These are phyloP conservation scores for Codiaeum variegatum DNA, from an alignment of 441 rosid species.

Conservation along the genomic window DNA sequence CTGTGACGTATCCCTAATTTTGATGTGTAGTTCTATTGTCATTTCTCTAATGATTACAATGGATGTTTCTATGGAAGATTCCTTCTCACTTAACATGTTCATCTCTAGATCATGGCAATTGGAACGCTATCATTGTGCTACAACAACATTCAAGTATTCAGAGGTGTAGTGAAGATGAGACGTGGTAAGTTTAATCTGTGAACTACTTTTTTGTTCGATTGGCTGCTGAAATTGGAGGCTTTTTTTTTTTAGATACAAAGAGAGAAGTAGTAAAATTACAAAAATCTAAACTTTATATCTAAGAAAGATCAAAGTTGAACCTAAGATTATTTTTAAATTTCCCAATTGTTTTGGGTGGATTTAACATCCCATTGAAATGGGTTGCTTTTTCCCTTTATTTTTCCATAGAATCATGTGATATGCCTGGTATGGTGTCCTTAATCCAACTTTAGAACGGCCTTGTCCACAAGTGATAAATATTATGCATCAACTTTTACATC, in stretches of 20 bases:
- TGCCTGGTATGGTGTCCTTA: not conserved
- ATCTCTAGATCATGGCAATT: conserved; percentile 81
- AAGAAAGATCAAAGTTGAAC: not conserved
- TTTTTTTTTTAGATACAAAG: not conserved
- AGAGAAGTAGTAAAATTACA: not conserved
- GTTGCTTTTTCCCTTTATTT: not conserved
- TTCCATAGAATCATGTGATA: not conserved
- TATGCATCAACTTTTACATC: not conserved
- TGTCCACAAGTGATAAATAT: not conserved
- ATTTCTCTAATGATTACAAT: conserved; percentile 2
- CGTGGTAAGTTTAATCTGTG: conserved; percentile 59
- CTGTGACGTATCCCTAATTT: not conserved
- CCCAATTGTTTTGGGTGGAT: not conserved
- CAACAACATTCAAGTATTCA: conserved; percentile 85
- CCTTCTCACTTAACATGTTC: conserved; percentile 28
- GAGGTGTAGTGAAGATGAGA: conserved; percentile 90
- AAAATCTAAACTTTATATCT: not conserved
- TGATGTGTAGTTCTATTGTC: not conserved
- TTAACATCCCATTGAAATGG: not conserved
- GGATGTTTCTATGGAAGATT: conserved; percentile 13
- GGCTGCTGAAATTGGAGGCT: conserved; percentile 2
- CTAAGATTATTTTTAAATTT: not conserved
- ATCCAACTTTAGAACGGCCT: not conserved
- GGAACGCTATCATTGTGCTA: conserved; percentile 91
- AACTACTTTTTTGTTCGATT: conserved; percentile 16